Conservation (phyloP, 345 rosid species). For the Eucalyptus decipiens region DNA sequence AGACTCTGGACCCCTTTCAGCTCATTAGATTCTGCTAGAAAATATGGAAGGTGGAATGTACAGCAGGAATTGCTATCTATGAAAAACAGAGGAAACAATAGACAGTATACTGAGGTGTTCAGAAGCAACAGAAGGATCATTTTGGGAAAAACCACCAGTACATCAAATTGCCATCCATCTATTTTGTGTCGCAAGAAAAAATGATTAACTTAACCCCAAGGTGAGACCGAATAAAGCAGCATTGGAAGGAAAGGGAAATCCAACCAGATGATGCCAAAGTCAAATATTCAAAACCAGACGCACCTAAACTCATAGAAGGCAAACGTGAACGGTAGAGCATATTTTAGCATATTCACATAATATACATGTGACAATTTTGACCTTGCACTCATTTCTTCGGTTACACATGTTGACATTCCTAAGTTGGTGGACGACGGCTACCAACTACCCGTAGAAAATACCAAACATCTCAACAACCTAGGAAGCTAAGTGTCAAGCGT, state of each 20-base stretch:
- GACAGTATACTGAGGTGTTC: neutral
- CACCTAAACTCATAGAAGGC: neutral
- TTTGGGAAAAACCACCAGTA: neutral
- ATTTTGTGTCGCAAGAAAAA: neutral
- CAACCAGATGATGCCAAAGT: neutral
- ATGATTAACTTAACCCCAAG: neutral
- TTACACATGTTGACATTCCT: neutral
- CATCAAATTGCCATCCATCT: neutral
- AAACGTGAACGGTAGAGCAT: neutral
- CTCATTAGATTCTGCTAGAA: neutral
- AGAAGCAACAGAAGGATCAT: neutral
- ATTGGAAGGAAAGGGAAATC: neutral
- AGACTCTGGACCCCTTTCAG: neutral
- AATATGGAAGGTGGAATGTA: neutral
- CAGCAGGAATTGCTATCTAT: neutral
- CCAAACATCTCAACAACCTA: neutral
- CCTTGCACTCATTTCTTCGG: neutral
- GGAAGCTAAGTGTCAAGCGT: neutral
- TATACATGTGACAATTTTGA: neutral
- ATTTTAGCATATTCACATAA: neutral
- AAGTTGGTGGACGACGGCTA: neutral
- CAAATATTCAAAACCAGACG: neutral
- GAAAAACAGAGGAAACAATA: neutral
- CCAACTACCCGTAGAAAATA: neutral
- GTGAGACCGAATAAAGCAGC: neutral